These are phyloP conservation scores for Wallacemonas sp. DNA, from an alignment of 208 protist species.

Conservation along the genomic window DNA sequence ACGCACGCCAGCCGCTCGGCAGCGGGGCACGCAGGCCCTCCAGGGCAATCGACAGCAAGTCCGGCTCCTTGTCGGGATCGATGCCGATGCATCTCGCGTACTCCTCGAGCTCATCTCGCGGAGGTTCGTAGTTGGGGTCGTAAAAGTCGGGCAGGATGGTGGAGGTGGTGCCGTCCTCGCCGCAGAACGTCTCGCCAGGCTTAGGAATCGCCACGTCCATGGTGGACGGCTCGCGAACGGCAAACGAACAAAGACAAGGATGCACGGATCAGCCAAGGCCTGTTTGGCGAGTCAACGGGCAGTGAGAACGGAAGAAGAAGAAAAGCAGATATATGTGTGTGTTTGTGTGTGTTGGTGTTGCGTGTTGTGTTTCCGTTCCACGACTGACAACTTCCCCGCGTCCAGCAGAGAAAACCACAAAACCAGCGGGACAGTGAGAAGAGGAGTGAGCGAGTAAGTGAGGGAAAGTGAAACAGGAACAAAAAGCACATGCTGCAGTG, in stretches of 20 bases:
- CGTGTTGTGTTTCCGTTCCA: too few species aligned
- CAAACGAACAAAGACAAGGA: background rate
- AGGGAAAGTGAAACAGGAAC: constrained; percentile 9
- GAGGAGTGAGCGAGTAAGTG: background rate
- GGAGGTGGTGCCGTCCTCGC: constrained; percentile 80
- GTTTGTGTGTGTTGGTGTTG: background rate
- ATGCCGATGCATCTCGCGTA: constrained; percentile 95
- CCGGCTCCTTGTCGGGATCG: constrained; percentile 62
- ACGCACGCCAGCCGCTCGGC: constrained; percentile 90
- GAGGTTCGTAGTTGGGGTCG: constrained; percentile 86
- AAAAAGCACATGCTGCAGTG: background rate
- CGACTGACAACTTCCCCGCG: too few species aligned
- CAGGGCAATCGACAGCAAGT: constrained; percentile 89
- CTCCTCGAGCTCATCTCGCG: constrained; percentile 84
- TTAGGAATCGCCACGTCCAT: constrained; percentile 48
- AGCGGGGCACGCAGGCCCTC: constrained; percentile 92
- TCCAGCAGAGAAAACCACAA: background rate
- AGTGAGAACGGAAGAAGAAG: constrained; percentile 5
- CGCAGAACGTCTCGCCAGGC: constrained; percentile 62
- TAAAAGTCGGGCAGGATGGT: constrained; percentile 88
- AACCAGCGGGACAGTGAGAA: background rate
- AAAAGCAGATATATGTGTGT: background rate
- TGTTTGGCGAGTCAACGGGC: too few species aligned
- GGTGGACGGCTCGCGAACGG: background rate
- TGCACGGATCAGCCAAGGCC: background rate